These are phyloP conservation scores for Fraxinus velutina DNA, from an alignment of 305 asterid species.

Conservation along the genomic window DNA sequence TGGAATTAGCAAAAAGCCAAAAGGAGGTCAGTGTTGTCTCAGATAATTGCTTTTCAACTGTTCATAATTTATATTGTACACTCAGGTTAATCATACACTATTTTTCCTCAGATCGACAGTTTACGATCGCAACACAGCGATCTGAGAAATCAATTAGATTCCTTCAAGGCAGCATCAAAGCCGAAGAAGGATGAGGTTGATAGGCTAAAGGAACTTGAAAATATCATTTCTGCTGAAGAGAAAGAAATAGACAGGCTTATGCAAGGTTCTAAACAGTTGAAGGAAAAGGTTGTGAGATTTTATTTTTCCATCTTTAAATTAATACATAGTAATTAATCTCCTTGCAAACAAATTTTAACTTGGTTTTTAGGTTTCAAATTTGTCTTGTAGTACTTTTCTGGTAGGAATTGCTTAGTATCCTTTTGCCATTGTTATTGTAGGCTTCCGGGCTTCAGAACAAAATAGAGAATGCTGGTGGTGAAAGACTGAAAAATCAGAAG, in stretches of 20 bases:
- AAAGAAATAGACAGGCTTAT: conserved; percentile 67
- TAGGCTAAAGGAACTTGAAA: conserved; percentile 60
- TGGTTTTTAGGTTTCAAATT: not conserved
- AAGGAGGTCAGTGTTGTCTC: conserved; percentile 58
- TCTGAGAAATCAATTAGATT: conserved; percentile 65
- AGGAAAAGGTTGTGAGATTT: conserved; percentile 60
- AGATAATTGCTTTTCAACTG: conserved; percentile 1
- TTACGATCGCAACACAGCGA: conserved; percentile 55
- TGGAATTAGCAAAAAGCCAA: conserved; percentile 76
- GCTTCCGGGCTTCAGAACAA: conserved; percentile 78
- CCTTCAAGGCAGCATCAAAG: conserved; percentile 63
- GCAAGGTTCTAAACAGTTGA: conserved; percentile 69
- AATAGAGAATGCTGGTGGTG: conserved; percentile 98
- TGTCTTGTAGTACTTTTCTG: not conserved
- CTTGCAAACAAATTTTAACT: not conserved
- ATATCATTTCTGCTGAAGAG: conserved; percentile 63
- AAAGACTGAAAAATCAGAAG: conserved; percentile 67
- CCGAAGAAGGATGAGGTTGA: conserved; percentile 65
- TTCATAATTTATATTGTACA: conserved; percentile 10
- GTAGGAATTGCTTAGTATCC: not conserved
- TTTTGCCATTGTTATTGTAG: conserved; percentile 35
- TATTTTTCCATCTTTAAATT: conserved; percentile 8
- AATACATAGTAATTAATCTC: not conserved
- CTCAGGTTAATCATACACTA: not conserved
- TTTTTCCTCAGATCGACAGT: conserved; percentile 60